Base-by-base conservation (phyloP, 768 basidiomycete genomes). In the Amanita phalloides region DNA sequence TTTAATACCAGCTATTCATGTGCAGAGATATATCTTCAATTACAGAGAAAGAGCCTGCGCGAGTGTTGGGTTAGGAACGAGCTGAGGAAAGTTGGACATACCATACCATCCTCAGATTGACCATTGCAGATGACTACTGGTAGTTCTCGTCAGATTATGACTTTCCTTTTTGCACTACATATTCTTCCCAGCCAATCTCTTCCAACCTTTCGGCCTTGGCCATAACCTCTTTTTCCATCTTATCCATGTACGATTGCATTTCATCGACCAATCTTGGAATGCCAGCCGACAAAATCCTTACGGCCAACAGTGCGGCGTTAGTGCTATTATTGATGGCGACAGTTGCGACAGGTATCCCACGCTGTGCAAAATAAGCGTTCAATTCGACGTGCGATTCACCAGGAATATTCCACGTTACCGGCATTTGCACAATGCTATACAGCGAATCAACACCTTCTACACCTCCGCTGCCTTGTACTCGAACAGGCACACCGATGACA, bases 371-470 rank as follows among this genome's bases (percentile, higher is more conserved):
- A 59, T 50, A 46, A 17, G 30, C 45, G 23, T 30, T 26, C 37
- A 28, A 5, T 4, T 38, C 53, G 14, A 56, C 17, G 20, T 37
- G 4, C 45, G 10, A 30, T 36, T 50, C 44, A 20, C 39, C 47
- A 17, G 35, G 58, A 52, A 30, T 39, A 6, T 11, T 76, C 89
- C 59, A 62, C 93, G 91, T 37, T 49, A 49, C 48, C 17, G 96
- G 96, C 96, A 99, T 99, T 69, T 98, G 96, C 7, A 99, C 93
- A 57, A 99, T 98, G 63, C 89, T 93, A 62, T 96, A 82, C 59
- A 99, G 67, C n/a, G 91, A 92, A 67, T 98, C 96, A 1, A 99
- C 91, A 0, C 96, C 96, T 64, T 96, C 94, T 10, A 98, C 73
- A 64, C 90, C 92, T 9, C 90, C 94, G 25, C 49, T 44, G 10